Evolutionary conservation across 495 filamentous ascomycete genomes (phyloP), one percentile per base, ranked within the genome.

Genomic region (Venustampulla echinocandica): DNA sequence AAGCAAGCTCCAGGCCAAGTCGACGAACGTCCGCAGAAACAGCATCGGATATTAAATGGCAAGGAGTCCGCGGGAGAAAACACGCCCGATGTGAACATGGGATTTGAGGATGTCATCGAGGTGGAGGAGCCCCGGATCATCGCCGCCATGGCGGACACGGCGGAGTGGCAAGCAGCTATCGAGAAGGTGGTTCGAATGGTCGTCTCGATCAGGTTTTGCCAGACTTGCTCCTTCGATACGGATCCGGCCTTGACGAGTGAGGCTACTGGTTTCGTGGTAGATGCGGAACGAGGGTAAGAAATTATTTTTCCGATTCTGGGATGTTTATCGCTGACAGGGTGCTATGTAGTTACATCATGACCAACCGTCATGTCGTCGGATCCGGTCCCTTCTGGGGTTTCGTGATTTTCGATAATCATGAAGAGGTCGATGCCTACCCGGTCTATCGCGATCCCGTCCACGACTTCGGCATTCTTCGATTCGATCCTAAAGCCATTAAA

Each of bases 361-460:
- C 84, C 1, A 89, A 90, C 59, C 77, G 89, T 32, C 92, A 99
- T 69, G 92, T 99, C 21, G 92, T 96, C n/a, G 85, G 90, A 42
- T 75, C 92, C 4, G 92, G 92, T 13, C 92, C 92, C 2, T 99
- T 99, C 66, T 95, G 90, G 82, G 92, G 92, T 10, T 96, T 90
- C 63, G 87, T 84, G 60, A 87, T 99, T 48, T 97, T 99, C 61
- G 92, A 99, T 60, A 97, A 99, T 57, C 92, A 99, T 64, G 92
- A 98, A 50, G 69, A 96, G 76, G 93, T 89, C 46, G 92, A 97
- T 61, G 90, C 94, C 48, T 85, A 85, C 61, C 92, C 92, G n/a
- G 87, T 99, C 30, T 99, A 99, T 63, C 85, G 92, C 57, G 92
- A 99, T 59, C 92, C 92, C 37, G 89, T 99, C 25, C 92, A 99